Evolutionary conservation across 2,329 filamentous ascomycete genomes (phyloP).

Genomic region (Nigrospora sphaerica): DNA sequence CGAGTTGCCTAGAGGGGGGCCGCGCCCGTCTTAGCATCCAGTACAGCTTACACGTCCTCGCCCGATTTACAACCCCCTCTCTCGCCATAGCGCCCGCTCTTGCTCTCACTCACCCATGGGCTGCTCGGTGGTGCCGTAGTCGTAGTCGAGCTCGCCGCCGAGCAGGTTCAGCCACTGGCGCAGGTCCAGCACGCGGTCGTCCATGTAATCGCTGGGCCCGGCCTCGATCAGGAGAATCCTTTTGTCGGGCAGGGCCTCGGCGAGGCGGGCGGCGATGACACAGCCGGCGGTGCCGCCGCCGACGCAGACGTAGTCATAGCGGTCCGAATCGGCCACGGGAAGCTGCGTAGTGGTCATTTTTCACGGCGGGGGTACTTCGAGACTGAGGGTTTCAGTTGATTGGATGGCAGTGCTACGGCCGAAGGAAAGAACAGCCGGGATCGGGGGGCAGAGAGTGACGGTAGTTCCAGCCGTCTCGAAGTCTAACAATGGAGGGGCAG

Average conservation of each 20-base stretch:
- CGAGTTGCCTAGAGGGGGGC: constrained; percentile 72
- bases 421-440: too few species aligned
- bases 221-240: constrained; percentile 79
- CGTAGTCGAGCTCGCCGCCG: constrained; percentile 83
- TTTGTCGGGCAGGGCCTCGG: constrained; percentile 77
- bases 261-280: constrained; percentile 72
- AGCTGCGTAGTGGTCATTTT: constrained; percentile 57
- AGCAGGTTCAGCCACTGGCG: constrained; percentile 82
- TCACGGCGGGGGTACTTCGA: constrained; percentile 3
- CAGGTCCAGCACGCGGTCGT: constrained; percentile 78
- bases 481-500: too few species aligned
- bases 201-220: constrained; percentile 82
- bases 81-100: too few species aligned
- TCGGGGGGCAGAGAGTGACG: too few species aligned
- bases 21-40: neutral
- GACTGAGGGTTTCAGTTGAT: too few species aligned
- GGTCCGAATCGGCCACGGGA: constrained; percentile 53
- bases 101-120: constrained; percentile 52
- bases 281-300: constrained; percentile 83
- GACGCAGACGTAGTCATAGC: constrained; percentile 79
- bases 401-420: too few species aligned
- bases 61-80: neutral
- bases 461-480: too few species aligned
- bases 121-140: constrained; percentile 85
- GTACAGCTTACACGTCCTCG: neutral